Evolutionary conservation across 192 early-diverging fungal species (phyloP), one percentile per base, ranked within the genome.

Genomic region (Radiomyces spectabilis): DNA sequence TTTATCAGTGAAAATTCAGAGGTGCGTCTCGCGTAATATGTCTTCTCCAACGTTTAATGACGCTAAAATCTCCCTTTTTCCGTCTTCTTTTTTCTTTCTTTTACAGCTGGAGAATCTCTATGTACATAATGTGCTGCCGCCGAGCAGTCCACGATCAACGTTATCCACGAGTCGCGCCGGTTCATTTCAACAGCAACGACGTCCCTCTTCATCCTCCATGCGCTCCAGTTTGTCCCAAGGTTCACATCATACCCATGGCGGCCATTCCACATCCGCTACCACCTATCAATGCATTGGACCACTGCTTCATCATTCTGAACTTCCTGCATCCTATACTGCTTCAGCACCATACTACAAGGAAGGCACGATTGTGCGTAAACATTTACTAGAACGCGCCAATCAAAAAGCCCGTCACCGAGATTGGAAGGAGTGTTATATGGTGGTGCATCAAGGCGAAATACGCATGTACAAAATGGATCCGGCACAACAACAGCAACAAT

Each of bases 281-380:
- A 30, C 16, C 5, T 57, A 57, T 37, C 57, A 50, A 30, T 32
- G 37, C 1, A 31, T 50, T n/a, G 57, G 37, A 15, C 27, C 41
- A 8, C 39, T 50, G 19, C 37, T 49, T 5, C 37, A 53, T 37
- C 35, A 55, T 27, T 16, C 43, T 25, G 41, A 68, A 25, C 22
- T 68, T 4, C 41, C 58, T 0, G 53, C 40, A 9, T 16, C 27
- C 3, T 68, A 57, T 37, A 53, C 43, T 5, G 51, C 51, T 18
- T 37, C 47, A 27, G 57, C 56, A 41, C 62, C 77, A 48, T 72
- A 68, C 37, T 68, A 75, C 13, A 81, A 81, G 50, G 86, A 89
- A 60, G 86, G 89, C n/a, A 71, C 89, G 31, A 74, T 97, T 27
- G 83, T 89, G 53, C 77, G 92, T 35, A 97, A 97, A 63, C 90